Base-by-base conservation (phyloP, 495 filamentous ascomycete genomes). In the Monascus purpureus region DNA sequence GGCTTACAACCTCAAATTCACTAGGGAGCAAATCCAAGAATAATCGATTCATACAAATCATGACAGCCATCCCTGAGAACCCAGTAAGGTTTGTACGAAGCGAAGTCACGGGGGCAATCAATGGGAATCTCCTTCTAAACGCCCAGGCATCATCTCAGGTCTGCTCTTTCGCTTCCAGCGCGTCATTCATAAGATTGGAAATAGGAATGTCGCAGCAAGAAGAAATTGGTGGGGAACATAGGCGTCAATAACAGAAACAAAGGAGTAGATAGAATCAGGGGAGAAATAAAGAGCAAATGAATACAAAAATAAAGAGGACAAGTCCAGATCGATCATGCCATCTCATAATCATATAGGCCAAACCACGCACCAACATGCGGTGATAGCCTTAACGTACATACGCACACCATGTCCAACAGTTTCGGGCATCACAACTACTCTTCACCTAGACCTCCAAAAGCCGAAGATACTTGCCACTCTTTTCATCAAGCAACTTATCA, bases 331-430 rank as follows among this genome's bases (percentile, higher is more conserved):
- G 13, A 25, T 33, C 31, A 25, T 33, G 31, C 20, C 6, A 25
- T 32, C 31, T 25, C 19, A n/a, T 25, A 9, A 33, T 33, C 31
- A 16, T 33, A 15, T 14, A 33, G 12, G 12, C 31, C 4, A 25
- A 15, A 22, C 31, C 31, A 14, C 11, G 13, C 11, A 33, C 25
- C 31, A 5, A 8, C 22, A 15, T 11, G 13, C 11, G 12, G 22
- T 2, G 6, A 25, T 14, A n/a, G 13, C 32, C 3, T 14, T 8
- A 26, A 25, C 15, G 14, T 15, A 29, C 15, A 12, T 4, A 14
- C 8, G 2, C 27, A 2, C n/a, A 29, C 9, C 6, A 29, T 9
- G 5, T 22, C 20, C 9, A n/a, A n/a, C n/a, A n/a, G n/a, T 22
- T 22, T 22, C 20, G 4, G 5, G 5, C 20, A 22, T 22, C 20